Base-by-base conservation (phyloP, 2,329 filamentous ascomycete species). In the Alternaria postmessia region DNA sequence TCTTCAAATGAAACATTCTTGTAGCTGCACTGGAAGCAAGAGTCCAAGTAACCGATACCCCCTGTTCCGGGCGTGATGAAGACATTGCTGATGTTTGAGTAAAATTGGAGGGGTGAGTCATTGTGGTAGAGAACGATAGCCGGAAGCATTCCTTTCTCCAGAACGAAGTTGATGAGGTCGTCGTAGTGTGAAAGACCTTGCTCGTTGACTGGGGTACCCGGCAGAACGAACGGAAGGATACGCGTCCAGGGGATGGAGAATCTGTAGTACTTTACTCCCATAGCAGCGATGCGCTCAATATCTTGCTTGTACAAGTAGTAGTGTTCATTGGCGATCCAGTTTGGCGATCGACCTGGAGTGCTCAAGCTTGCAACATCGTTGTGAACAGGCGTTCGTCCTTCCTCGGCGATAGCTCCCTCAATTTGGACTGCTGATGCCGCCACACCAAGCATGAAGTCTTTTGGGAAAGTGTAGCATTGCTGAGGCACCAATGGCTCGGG, bases 241-340 rank as follows among this genome's bases (percentile, higher is more conserved):
- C 84, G 75, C 2, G 82, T 78, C 84, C 84, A 86, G 0, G 83
- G 74, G 54, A 86, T 84, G 4, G 81, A 83, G 62, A 86, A 86
- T 3, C 82, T 82, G 69, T 84, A 86, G 49, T 84, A 81, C 44
- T 80, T 79, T 8, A 85, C 79, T 0, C 85, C 85, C 71, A 87
- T 79, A 3, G 82, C 78, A 1, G 84, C 84, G 8, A 86, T 76
- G 0, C 84, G 79, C 58, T 82, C 83, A 43, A 87, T 85, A 42
- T 86, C 83, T 71, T 86, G 85, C 69, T 86, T 86, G 66, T 86
- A 87, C 7, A 84, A 72, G 61, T 85, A 86, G 67, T 86, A 86
- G 56, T 85, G 81, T 72, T 84, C 83, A 42, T 82, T 84, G 3
- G 81, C 81, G 7, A 70, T 48, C n/a, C 61, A 70, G 42, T 73